Base-by-base conservation (phyloP, 768 basidiomycete species). In the Tephrocybe rancida region DNA sequence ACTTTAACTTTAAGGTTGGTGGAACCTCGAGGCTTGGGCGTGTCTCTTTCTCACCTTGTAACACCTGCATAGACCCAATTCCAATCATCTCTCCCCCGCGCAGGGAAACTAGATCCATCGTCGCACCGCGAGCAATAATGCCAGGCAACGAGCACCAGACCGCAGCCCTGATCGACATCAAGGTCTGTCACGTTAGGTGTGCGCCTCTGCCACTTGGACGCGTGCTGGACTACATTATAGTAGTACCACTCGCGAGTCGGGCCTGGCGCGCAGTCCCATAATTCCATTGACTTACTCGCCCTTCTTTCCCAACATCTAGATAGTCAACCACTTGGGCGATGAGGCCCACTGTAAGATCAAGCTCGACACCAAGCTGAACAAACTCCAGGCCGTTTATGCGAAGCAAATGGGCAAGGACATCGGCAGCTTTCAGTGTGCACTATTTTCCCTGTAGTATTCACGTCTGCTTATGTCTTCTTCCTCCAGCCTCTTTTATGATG, bases 341-440 rank as follows among this genome's bases (percentile, higher is more conserved):
- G 93, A 95, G 69, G 91, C 95, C 24, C 95, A 90, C 73, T 97
- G 96, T 82, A 96, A 97, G 81, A 95, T 97, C 75, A 97, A 95
- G 75, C 84, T 88, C 65, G 90, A 82, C 71, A 95, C 94, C 41
- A 94, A 89, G 77, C 73, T 97, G 61, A 90, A 85, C 79, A 97
- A 96, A 76, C 82, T 96, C 22, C 91, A 94, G 68, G 89, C 85
- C 55, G 94, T 94, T 37, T 97, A 97, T 71, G 94, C 94, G 51
- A 84, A 78, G 67, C 94, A 95, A 65, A 92, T 96, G 13, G 94
- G 94, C 54, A 94, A 94, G 70, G 92, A 95, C 59, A 87, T 93
- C 18, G 60, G 66, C 59, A 90, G 86, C 64, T 95, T 97, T 65
- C 88, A 94, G 94, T 95, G 60, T 63, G 88, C 74, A 7, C 24